phyloP scores from a whole-genome alignment of 495 filamentous ascomycete species.

The Jackrogersella minutella region DNA sequence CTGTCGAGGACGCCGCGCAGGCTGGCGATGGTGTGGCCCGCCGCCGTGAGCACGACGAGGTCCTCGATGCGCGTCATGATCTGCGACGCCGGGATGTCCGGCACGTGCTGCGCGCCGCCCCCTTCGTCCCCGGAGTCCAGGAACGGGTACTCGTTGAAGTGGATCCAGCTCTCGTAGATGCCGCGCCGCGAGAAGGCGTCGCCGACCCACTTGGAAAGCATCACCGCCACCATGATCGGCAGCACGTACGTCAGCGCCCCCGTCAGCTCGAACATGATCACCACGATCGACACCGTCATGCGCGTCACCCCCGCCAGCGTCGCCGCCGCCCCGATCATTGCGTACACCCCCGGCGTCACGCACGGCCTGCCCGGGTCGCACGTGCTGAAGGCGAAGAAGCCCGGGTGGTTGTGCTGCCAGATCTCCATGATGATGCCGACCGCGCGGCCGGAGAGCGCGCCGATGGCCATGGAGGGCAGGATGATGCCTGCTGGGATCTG shows the following conservation, averaged over 20 bases:
- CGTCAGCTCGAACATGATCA: slow-evolving; percentile 99
- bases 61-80: slow-evolving; percentile 96
- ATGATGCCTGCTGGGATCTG: slow-evolving; percentile 97
- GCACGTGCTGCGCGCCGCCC: slow-evolving; percentile 62
- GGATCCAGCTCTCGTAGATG: slow-evolving; percentile 98
- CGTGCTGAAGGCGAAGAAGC: slow-evolving; percentile 75
- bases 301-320: slow-evolving; percentile 95
- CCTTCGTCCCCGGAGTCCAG: slow-evolving; percentile 90
- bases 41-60: slow-evolving; percentile 83
- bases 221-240: slow-evolving; percentile 99
- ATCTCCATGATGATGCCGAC: slow-evolving; percentile 88
- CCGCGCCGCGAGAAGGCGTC: slow-evolving; percentile 93
- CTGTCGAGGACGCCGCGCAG: slow-evolving; percentile 72
- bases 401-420: slow-evolving; percentile 81
- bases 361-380: slow-evolving; percentile 91
- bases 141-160: slow-evolving; percentile 94
- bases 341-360: slow-evolving; percentile 93
- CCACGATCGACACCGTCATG: slow-evolving; percentile 96
- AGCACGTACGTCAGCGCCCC: slow-evolving; percentile 96
- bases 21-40: slow-evolving; percentile 82
- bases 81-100: slow-evolving; percentile 81
- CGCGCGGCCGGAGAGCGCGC: slow-evolving; percentile 90
- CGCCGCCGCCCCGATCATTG: slow-evolving; percentile 96
- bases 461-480: slow-evolving; percentile 96
- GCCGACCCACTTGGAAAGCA: slow-evolving; percentile 98